A percentile compares a stretch with the other conserved stretches of the same genome.
Evolutionary conservation across 169 alveolate species (phyloP).

Genomic region (Theileria orientalis): DNA sequence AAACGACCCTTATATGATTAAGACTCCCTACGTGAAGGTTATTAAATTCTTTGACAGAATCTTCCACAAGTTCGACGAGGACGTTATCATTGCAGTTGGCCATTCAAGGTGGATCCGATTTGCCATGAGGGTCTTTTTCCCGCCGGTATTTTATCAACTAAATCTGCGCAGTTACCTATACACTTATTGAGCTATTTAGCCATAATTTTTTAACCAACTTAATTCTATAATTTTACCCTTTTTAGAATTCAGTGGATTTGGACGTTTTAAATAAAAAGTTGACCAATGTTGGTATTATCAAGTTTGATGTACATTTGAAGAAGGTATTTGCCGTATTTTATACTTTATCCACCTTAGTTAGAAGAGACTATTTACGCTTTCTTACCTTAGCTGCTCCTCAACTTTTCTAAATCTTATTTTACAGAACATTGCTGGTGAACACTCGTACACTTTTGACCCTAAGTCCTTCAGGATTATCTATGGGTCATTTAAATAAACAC

Average conservation of each 20-base stretch:
- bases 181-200: not conserved
- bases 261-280: constrained; percentile 19
- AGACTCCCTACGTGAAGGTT: constrained; percentile 41
- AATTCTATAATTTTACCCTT: no score
- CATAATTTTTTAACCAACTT: not conserved
- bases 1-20: not conserved
- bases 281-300: constrained; percentile 25
- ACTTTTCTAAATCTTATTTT: not conserved
- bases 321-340: constrained; percentile 1
- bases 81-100: constrained; percentile 47
- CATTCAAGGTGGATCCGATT: constrained; percentile 56
- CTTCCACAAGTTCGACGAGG: constrained; percentile 35
- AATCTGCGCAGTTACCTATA: not conserved
- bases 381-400: not conserved
- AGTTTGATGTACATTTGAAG: constrained; percentile 17
- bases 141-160: constrained; percentile 1
- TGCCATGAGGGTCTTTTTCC: constrained; percentile 40
- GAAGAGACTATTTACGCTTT: constrained; percentile 1
- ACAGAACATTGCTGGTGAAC: constrained; percentile 15
- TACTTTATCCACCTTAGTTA: no score
- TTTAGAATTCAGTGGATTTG: constrained; percentile 19
- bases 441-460: constrained; percentile 24
- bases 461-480: constrained; percentile 18
- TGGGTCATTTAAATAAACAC: constrained; percentile 13
- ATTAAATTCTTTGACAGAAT: constrained; percentile 39